phyloP scores from a whole-genome alignment of 2,329 filamentous ascomycete genomes.

The Cladosporium austrohemisphaericum region DNA sequence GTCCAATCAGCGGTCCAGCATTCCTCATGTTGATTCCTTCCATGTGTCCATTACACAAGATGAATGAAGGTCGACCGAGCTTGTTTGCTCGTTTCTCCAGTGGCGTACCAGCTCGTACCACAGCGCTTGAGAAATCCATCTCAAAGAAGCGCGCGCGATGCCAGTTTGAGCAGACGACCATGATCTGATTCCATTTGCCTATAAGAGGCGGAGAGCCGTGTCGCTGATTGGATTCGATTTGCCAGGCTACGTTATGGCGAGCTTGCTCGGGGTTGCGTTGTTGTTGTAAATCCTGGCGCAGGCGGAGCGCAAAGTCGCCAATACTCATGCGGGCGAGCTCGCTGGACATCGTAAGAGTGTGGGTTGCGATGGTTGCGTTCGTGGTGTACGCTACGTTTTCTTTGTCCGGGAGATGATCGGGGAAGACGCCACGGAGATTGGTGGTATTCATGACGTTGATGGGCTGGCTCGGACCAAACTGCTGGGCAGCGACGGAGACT shows the following conservation, averaged over 20 bases:
- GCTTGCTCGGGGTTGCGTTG: conserved; percentile 17
- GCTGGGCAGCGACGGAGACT: conserved; percentile 13
- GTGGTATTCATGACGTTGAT: conserved; percentile 28
- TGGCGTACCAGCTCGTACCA: conserved; percentile 3
- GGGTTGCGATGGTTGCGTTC: neutral
- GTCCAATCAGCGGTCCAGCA: conserved; percentile 15
- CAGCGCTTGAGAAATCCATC: conserved; percentile 19
- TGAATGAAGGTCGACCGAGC: conserved; percentile 15
- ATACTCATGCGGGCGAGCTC: conserved; percentile 7
- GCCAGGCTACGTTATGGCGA: conserved; percentile 13
- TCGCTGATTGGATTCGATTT: conserved; percentile 1
- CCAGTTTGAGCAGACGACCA: conserved; percentile 18
- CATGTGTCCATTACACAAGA: conserved; percentile 13
- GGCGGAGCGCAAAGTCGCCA: conserved; percentile 12
- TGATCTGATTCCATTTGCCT: conserved; percentile 1
- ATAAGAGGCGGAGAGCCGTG: neutral
- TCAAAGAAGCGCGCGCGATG: conserved; percentile 17
- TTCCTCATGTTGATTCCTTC: conserved; percentile 14
- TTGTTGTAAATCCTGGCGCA: conserved; percentile 12
- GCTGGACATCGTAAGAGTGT: conserved; percentile 1
- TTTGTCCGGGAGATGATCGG: conserved; percentile 4
- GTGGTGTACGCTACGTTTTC: conserved; percentile 5
- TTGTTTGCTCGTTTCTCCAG: conserved; percentile 11
- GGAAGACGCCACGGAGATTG: conserved; percentile 25
- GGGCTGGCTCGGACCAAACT: conserved; percentile 17